phyloP scores from a whole-genome alignment of 257 asterid genomes.

The Solanum chilense region DNA sequence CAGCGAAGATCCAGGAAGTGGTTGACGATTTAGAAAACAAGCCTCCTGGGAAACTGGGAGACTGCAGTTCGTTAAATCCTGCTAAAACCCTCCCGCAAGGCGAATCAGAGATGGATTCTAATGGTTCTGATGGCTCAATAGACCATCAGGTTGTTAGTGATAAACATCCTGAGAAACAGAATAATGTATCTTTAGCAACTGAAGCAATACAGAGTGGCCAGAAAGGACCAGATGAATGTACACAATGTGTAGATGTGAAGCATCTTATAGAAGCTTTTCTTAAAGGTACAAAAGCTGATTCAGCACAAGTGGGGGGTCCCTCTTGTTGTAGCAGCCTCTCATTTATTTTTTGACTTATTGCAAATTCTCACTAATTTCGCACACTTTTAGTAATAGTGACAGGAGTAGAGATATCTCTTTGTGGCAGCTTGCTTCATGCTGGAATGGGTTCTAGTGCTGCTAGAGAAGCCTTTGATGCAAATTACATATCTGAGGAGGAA shows the following conservation, averaged over 20 bases:
- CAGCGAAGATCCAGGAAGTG: conserved; percentile 12
- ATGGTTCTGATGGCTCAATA: conserved; percentile 15
- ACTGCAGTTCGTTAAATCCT: conserved; percentile 17
- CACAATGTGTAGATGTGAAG: conserved; percentile 25
- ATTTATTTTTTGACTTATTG: background rate
- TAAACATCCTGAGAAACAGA: conserved; percentile 19
- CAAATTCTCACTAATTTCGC: background rate
- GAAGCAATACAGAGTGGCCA: conserved; percentile 5
- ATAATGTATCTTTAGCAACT: conserved; percentile 8
- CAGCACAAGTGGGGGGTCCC: conserved; percentile 26
- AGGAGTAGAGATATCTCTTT: conserved; percentile 78
- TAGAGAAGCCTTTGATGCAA: conserved; percentile 49
- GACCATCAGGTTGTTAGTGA: conserved; percentile 17
- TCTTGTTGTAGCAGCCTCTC: background rate
- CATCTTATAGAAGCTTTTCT: conserved; percentile 13
- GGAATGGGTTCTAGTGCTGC: conserved; percentile 81
- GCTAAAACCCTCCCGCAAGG: conserved; percentile 2
- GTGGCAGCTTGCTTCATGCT: conserved; percentile 58
- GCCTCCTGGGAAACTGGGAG: conserved; percentile 16
- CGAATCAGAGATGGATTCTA: background rate
- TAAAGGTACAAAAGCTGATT: conserved; percentile 16
- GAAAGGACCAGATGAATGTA: conserved; percentile 16
- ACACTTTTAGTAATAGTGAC: conserved; percentile 1
- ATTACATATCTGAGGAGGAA: conserved; percentile 56
- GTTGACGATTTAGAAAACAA: conserved; percentile 17